A percentile compares a stretch with the other conserved stretches of the same genome.
Evolutionary conservation across 2,329 filamentous ascomycete species (phyloP).

Genomic region (Tolypocladium ovalisporum): DNA sequence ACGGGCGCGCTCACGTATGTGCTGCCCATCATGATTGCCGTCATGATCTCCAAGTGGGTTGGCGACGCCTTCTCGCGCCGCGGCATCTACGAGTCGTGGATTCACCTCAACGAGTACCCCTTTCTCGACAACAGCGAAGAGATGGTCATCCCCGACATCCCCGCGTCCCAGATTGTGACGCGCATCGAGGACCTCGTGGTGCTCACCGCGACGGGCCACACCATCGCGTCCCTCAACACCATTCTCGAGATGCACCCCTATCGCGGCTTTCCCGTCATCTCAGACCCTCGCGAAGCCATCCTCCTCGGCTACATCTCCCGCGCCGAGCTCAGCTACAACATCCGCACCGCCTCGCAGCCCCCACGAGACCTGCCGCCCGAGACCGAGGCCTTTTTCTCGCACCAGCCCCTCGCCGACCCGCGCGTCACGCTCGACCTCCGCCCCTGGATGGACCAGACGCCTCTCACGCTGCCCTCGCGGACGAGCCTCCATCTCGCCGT

Average conservation of each 20-base stretch:
- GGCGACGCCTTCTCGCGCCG: constrained; percentile 87
- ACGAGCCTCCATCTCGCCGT: constrained; percentile 75
- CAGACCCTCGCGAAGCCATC: constrained; percentile 63
- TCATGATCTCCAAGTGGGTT: constrained; percentile 98
- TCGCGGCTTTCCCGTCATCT: constrained; percentile 86
- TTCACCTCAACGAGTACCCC: constrained; percentile 89
- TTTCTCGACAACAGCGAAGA: constrained; percentile 88
- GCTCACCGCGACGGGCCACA: constrained; percentile 79
- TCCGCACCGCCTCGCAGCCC: constrained; percentile 41
- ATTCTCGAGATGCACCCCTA: constrained; percentile 66
- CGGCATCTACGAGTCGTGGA: constrained; percentile 97
- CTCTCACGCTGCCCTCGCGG: constrained; percentile 73
- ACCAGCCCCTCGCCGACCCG: constrained; percentile 73
- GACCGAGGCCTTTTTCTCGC: constrained; percentile 74
- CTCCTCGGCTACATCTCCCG: constrained; percentile 91
- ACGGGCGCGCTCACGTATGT: constrained; percentile 94
- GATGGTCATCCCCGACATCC: constrained; percentile 70
- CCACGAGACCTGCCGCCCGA: constrained; percentile 53
- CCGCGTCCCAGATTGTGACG: constrained; percentile 85
- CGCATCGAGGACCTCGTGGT: constrained; percentile 81
- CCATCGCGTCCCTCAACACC: constrained; percentile 61
- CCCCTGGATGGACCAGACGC: constrained; percentile 98
- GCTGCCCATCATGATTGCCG: constrained; percentile 95
- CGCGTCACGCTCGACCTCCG: constrained; percentile 72
- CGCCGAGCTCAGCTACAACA: constrained; percentile 75